Evolutionary conservation across 495 filamentous ascomycete genomes (phyloP), one percentile per base, ranked within the genome.

Genomic region (Xylaria palmicola): DNA sequence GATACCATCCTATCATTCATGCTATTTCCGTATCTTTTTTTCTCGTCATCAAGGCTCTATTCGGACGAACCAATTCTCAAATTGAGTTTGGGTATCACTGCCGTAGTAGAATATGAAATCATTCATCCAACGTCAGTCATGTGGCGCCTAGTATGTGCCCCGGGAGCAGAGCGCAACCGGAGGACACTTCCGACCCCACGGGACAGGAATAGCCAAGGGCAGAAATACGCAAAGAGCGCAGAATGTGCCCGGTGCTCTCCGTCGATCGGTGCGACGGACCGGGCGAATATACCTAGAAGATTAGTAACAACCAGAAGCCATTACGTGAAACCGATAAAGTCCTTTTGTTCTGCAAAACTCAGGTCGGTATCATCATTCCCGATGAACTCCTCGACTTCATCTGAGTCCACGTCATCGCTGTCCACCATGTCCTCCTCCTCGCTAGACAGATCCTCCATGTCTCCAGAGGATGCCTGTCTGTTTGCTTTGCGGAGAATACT

Each of bases 361-460:
- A 72, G 66, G 41, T 75, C 74, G 27, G 69, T 67, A 45, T 75
- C 77, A 54, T 77, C 74, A 48, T 73, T 71, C 62, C 76, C 77
- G 62, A 82, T 73, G 66, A 90, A 86, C 71, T 95, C 91, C 48
- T 89, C 88, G 53, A 93, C 82, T 52, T 86, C 87, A 67, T 95
- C 93, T 30, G 91, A 96, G 74, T 96, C 93, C 70, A 96, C 83
- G 74, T 96, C 93, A 69, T 95, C 87, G 68, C 87, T 88, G 66
- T 92, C 86, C 65, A 88, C 88, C 66, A 85, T 85, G 60, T 88
- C 86, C 61, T 92, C 89, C 47, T 91, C 90, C 65, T 96, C 92
- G 77, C 91, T 95, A 62, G 90, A 92, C 32, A 91, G 67, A 69
- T 95, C 90, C 71, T 84, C 88, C 66, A 87, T 83, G 55, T 90